Percentiles rank a stretch among this genome's conserved stretches.
phyloP scores from a whole-genome alignment of 2,329 filamentous ascomycete genomes.

The Arthrocladium fulminans region DNA sequence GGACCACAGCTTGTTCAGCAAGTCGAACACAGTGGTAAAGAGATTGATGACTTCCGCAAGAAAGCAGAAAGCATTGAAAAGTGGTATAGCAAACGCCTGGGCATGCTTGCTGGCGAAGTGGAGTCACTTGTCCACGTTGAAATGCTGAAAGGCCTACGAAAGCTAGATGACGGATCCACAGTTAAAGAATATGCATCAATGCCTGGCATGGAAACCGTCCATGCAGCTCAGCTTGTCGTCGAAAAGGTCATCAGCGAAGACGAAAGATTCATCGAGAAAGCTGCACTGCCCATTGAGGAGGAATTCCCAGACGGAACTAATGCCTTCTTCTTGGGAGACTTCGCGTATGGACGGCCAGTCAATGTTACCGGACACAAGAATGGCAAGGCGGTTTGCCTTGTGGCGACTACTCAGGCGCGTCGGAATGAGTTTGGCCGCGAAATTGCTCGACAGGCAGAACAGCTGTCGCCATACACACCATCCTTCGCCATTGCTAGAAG shows the following conservation, averaged over 20 bases:
- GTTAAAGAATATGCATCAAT: slow-evolving; percentile 88
- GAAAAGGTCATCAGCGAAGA: slow-evolving; percentile 86
- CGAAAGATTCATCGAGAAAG: slow-evolving; percentile 82
- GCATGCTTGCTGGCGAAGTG: slow-evolving; percentile 74
- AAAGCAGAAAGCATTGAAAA: slow-evolving; percentile 77
- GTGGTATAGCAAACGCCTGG: slow-evolving; percentile 82
- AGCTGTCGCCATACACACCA: slow-evolving; percentile 66
- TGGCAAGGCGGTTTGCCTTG: slow-evolving; percentile 67
- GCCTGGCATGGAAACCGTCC: slow-evolving; percentile 75
- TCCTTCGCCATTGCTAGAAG: slow-evolving; percentile 82
- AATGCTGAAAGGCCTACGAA: slow-evolving; percentile 82
- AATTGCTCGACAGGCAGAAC: slow-evolving; percentile 63
- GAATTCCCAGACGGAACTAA: slow-evolving; percentile 78
- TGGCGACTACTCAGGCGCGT: slow-evolving; percentile 62
- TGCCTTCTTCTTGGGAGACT: slow-evolving; percentile 90
- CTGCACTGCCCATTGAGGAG: slow-evolving; percentile 77
- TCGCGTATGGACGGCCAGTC: slow-evolving; percentile 83
- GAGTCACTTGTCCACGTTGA: slow-evolving; percentile 88
- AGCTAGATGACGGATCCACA: slow-evolving; percentile 82
- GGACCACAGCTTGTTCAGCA: slow-evolving; percentile 54
- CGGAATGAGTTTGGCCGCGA: slow-evolving; percentile 74
- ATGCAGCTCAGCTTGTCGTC: slow-evolving; percentile 83
- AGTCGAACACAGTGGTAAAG: slow-evolving; percentile 62
- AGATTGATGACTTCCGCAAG: slow-evolving; percentile 74
- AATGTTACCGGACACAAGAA: slow-evolving; percentile 66